These are phyloP conservation scores for Begonia fuchsioides DNA, from an alignment of 306 rosid species.

Conservation along the genomic window DNA sequence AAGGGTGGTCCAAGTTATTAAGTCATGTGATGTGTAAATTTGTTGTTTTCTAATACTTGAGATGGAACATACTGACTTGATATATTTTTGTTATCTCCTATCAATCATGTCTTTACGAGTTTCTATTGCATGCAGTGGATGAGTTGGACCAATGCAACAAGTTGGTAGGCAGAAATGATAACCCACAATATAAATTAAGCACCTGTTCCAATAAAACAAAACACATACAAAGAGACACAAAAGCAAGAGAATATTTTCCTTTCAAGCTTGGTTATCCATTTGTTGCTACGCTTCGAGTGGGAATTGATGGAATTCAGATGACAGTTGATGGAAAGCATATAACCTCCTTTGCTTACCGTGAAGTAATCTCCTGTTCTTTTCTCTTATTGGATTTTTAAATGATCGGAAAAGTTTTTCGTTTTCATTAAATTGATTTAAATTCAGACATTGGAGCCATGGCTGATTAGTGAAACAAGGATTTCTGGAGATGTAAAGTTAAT, in stretches of 20 bases:
- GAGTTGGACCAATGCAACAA: constrained; percentile 93
- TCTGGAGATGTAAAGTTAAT: constrained; percentile 72
- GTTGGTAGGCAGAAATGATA: constrained; percentile 60
- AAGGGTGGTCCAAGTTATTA: too few species aligned
- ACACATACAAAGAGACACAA: constrained; percentile 32
- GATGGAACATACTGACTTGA: too few species aligned
- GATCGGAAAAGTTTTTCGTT: constrained; percentile 7
- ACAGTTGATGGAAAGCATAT: constrained; percentile 96
- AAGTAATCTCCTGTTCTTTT: constrained; percentile 28
- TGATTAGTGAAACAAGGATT: constrained; percentile 63
- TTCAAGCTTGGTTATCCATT: constrained; percentile 88
- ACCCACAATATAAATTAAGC: constrained; percentile 16
- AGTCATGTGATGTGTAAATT: too few species aligned
- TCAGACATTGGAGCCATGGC: constrained; percentile 99
- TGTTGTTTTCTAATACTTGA: too few species aligned
- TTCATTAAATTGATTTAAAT: constrained; percentile 13
- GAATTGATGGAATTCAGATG: constrained; percentile 96
- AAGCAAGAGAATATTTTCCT: constrained; percentile 58
- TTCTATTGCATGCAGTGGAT: constrained; percentile 37
- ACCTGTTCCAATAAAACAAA: constrained; percentile 38
- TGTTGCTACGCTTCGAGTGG: constrained; percentile 93
- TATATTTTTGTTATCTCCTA: too few species aligned
- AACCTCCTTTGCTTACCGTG: constrained; percentile 86
- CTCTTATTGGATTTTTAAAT: constrained; percentile 7
- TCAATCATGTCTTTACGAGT: too few species aligned